Base-by-base conservation (phyloP, 768 basidiomycete genomes). In the Hericium erinaceus region DNA sequence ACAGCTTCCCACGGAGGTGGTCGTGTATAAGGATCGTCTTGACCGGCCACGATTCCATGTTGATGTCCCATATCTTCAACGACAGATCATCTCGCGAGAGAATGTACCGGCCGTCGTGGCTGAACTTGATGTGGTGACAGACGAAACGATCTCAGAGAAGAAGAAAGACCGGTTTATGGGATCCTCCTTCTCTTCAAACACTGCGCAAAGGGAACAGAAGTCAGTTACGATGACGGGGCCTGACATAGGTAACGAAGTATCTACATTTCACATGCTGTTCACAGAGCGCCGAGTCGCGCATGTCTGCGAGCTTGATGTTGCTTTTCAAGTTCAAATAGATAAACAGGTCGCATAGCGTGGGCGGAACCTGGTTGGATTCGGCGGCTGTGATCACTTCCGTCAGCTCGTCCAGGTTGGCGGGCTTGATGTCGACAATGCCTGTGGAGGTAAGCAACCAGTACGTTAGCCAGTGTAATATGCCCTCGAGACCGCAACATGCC, bases 371-470 rank as follows among this genome's bases (percentile, higher is more conserved):
- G 69, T 98, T 95, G 74, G 98, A 98, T 74, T 99, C 97, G 51
- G 97, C 92, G 11, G 95, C 92, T 16, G 97, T 99, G 72, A 99
- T 98, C 69, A 99, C 97, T 71, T 99, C 97, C 15, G 97, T 98
- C 55, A 99, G 79, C 72, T 99, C 97, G 69, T 99, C 97, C 97
- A 99, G 98, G 73, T 99, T 99, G 66, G 92, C 85, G 2, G 97
- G 97, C 70, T 99, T 99, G 82, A 99, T 98, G 72, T 99, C 97
- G 61, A 99, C 95, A 67, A 99, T 98, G 74, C 98, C 97, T 99
- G 65, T 12, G 16, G 49, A 16, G 54, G n/a, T 50, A 39, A 56
- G 40, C 40, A 18, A 48, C 3, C 48, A 39, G 38, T 55, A 61
- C 51, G 53, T 51, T 28, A 58, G 56, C 52, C 49, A 28, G 3